Evolutionary conservation across 805 yeast genomes (phyloP), one percentile per base, ranked within the genome.

Genomic region (Candida peoriensis): DNA sequence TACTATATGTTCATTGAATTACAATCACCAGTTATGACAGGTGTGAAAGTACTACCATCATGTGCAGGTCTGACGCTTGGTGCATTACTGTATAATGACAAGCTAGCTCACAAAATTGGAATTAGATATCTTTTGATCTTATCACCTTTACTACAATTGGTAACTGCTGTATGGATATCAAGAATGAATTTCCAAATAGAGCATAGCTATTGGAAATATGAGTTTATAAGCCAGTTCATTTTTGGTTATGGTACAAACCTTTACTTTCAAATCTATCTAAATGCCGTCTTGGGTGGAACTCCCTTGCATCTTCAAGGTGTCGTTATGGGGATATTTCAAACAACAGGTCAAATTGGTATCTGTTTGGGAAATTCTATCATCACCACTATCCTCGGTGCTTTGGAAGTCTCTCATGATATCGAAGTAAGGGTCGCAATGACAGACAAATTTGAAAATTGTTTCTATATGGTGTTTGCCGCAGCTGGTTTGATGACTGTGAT

Each of bases 221-320:
- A 48, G 16, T 52, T 51, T 38, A 53, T 53, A 33, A 51, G 46
- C 22, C 55, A 34, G 26, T 37, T 46, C 24, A 38, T 53, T 17
- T 30, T 38, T 32, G 63, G 59, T 6, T 34, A 38, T 18, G 55
- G 58, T 2, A 37, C 44, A 1, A 63, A 62, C 25, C 33, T 57
- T 3, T 65, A 53, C 39, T 63, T 60, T 43, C 51, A 61, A 19
- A 52, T 61, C 4, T 65, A 57, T 33, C 35, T 57, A 24, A 58
- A 52, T 21, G 51, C 58, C 4, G 44, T 64, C 8, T 47, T 54
- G 39, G 28, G 51, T 28, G 32, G 54, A 15, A 57, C 69, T 8
- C 71, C 73, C 0, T 29, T 46, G 5, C 59, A 61, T 33, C 39
- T 61, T 12, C 70, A 65, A 33, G 71, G 68, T 13, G 57, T 61